phyloP scores from a whole-genome alignment of 2,329 filamentous ascomycete species.

The Diaporthe longicolla region DNA sequence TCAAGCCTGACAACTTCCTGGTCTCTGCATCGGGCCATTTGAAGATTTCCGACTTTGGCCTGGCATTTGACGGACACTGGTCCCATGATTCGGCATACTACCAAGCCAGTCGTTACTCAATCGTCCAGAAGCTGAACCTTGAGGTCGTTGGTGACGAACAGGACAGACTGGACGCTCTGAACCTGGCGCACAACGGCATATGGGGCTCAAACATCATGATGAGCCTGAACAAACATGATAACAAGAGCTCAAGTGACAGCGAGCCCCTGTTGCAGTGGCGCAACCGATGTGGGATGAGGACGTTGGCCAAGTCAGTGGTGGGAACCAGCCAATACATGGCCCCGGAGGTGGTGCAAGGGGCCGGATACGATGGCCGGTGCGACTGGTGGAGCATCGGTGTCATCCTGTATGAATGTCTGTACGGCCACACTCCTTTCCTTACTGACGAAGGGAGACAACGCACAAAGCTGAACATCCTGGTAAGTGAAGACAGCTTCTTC shows the following conservation, averaged over 20 bases:
- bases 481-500: conserved; percentile 56
- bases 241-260: conserved; percentile 49
- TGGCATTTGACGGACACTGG: conserved; percentile 97
- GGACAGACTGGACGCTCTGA: conserved; percentile 71
- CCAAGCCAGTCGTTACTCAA: conserved; percentile 82
- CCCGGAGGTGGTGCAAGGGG: conserved; percentile 87
- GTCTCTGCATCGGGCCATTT: conserved; percentile 90
- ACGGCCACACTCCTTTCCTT: conserved; percentile 91
- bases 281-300: conserved; percentile 76
- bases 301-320: conserved; percentile 86
- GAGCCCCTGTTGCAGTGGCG: conserved; percentile 78
- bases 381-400: conserved; percentile 98
- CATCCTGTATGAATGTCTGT: conserved; percentile 94
- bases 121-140: conserved; percentile 84
- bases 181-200: conserved; percentile 53
- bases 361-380: conserved; percentile 90
- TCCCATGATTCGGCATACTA: conserved; percentile 91
- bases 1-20: conserved; percentile 98
- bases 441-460: conserved; percentile 82
- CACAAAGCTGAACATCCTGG: conserved; percentile 89
- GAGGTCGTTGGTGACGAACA: conserved; percentile 79
- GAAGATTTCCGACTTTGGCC: conserved; percentile 96
- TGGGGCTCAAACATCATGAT: conserved; percentile 59
- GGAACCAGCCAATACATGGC: conserved; percentile 99
- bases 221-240: conserved; percentile 55